Evolutionary conservation across 345 rosid species (phyloP).

Genomic region (Sonneratia alba): DNA sequence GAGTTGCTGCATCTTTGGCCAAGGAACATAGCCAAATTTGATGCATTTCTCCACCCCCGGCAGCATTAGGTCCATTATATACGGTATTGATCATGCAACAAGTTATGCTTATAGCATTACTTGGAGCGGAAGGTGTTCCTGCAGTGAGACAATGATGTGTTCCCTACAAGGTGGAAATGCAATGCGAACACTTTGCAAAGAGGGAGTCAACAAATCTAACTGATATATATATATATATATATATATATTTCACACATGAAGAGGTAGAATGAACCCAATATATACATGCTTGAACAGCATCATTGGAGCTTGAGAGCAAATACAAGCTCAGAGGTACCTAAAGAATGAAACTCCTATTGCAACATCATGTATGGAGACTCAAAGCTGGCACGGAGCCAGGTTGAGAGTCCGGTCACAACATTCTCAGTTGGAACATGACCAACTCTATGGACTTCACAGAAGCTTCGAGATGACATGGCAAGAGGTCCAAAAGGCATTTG

Average conservation of each 20-base stretch:
- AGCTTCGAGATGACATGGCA: constrained; percentile 78
- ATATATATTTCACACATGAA: background rate
- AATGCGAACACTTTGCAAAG: background rate
- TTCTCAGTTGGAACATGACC: background rate
- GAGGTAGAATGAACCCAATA: background rate
- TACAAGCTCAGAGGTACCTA: background rate
- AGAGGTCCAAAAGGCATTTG: constrained; percentile 86
- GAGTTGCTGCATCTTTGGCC: background rate
- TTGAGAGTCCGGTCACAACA: background rate
- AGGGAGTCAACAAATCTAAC: background rate
- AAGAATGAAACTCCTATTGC: background rate
- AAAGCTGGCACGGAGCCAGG: background rate
- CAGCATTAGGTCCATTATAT: too few relatives aligned
- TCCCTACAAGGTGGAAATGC: background rate
- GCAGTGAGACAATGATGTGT: too few relatives aligned
- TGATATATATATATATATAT: background rate
- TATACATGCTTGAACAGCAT: constrained; percentile 1
- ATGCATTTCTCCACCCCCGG: too few relatives aligned
- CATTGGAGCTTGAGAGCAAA: background rate
- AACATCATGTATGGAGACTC: background rate
- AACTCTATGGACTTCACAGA: constrained; percentile 25
- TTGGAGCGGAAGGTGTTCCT: too few relatives aligned
- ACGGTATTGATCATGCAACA: too few relatives aligned
- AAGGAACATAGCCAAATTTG: too few relatives aligned
- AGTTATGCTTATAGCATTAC: too few relatives aligned